These are phyloP conservation scores for Pseudogymnoascus sp. DNA, from an alignment of 2,329 filamentous ascomycete species.

Conservation along the genomic window DNA sequence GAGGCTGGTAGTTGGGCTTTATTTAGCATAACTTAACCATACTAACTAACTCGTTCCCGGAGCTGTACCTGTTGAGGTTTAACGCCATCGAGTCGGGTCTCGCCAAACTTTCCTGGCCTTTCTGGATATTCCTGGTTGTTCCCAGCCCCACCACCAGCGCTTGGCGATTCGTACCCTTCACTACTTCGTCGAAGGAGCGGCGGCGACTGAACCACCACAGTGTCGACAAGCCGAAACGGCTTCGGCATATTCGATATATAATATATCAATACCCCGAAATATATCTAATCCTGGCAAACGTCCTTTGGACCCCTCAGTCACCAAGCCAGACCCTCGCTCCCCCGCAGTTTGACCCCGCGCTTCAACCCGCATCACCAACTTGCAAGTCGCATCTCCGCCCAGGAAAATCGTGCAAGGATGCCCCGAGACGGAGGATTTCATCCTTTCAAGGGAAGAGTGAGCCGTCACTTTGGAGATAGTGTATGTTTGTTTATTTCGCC, in stretches of 20 bases:
- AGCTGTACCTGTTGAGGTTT: constrained; percentile 6
- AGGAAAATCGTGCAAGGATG: constrained; percentile 19
- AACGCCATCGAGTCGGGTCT: background rate
- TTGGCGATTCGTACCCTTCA: constrained; percentile 7
- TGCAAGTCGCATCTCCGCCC: background rate
- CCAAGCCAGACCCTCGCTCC: background rate
- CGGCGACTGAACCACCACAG: background rate
- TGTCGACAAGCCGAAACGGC: constrained; percentile 3
- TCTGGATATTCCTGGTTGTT: constrained; percentile 4
- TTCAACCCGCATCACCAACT: background rate
- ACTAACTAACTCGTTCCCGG: background rate
- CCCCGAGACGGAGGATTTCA: constrained; percentile 37
- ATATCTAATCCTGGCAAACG: background rate
- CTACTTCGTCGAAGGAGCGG: constrained; percentile 2
- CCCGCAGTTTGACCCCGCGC: constrained; percentile 3
- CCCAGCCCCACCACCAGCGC: background rate
- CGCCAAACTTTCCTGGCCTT: background rate
- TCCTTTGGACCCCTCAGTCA: background rate
- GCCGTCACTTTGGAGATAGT: constrained; percentile 43
- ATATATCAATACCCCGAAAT: background rate
- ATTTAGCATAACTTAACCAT: constrained; percentile 1
- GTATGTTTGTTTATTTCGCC: constrained; percentile 29
- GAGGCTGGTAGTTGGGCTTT: constrained; percentile 1
- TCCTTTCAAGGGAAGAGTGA: constrained; percentile 46
- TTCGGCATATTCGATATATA: constrained; percentile 4